Conservation (phyloP, 1,284 basidiomycete genomes). For the Ganoderma sinense region DNA sequence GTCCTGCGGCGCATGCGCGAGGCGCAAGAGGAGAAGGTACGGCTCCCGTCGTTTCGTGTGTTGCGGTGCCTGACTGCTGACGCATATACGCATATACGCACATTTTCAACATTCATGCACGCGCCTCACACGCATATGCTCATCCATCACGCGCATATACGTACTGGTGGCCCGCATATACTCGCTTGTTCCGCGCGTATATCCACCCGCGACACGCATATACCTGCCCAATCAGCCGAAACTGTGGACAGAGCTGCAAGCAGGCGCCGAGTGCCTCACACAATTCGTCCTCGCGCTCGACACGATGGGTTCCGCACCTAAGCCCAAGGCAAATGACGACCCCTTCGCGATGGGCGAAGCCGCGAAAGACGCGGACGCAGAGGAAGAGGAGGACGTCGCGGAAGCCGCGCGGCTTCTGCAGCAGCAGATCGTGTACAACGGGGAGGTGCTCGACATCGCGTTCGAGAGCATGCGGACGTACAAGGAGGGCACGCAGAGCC, state of each 20-base stretch:
- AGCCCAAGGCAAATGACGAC: constrained; percentile 15
- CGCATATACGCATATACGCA: neutral
- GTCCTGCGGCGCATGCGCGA: constrained; percentile 88
- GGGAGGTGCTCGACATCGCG: constrained; percentile 88
- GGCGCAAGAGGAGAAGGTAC: constrained; percentile 88
- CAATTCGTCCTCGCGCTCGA: constrained; percentile 90
- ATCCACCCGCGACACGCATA: constrained; percentile 42
- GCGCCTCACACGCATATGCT: neutral
- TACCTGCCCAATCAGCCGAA: constrained; percentile 67
- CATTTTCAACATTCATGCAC: neutral
- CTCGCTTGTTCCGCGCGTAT: neutral
- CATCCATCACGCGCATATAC: neutral
- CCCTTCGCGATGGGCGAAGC: constrained; percentile 14
- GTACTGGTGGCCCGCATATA: neutral
- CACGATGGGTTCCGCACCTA: constrained; percentile 49
- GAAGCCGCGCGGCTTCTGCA: constrained; percentile 85
- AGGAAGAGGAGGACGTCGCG: constrained; percentile 60
- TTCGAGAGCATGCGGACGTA: constrained; percentile 80
- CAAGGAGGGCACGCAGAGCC: constrained; percentile 74
- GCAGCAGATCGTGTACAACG: constrained; percentile 92
- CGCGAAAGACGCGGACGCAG: constrained; percentile 19
- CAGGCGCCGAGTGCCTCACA: constrained; percentile 92
- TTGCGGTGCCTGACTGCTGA: neutral
- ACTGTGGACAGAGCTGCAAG: constrained; percentile 92
- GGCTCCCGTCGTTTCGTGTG: constrained; percentile 19